phyloP scores from a whole-genome alignment of 2,329 filamentous ascomycete species.

The Colletotrichum sp. region DNA sequence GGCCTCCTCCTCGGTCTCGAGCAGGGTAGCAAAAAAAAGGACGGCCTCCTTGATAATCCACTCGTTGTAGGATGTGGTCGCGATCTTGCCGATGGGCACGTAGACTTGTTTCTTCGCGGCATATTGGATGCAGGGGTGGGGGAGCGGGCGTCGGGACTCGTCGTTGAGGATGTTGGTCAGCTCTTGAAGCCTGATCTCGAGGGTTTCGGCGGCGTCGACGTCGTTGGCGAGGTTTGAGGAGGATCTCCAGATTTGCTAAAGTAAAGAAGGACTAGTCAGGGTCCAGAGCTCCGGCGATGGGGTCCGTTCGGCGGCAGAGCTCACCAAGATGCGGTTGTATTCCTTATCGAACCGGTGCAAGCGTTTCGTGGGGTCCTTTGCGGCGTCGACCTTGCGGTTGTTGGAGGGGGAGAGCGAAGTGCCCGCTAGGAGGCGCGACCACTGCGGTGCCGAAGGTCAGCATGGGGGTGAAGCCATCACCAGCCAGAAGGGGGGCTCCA shows the following conservation, averaged over 20 bases:
- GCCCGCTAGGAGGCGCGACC: slow-evolving; percentile 71
- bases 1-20: slow-evolving; percentile 96
- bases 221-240: slow-evolving; percentile 65
- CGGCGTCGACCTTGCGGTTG: slow-evolving; percentile 60
- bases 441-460: slow-evolving; percentile 43
- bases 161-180: slow-evolving; percentile 80
- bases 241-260: slow-evolving; percentile 58
- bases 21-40: slow-evolving; percentile 85
- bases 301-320: slow-evolving; percentile 19
- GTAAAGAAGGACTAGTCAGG: background rate
- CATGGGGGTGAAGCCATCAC: background rate
- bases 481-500: background rate
- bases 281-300: background rate
- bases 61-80: slow-evolving; percentile 82
- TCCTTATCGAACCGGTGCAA: slow-evolving; percentile 72
- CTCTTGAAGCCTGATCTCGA: slow-evolving; percentile 68
- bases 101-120: slow-evolving; percentile 88
- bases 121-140: slow-evolving; percentile 91
- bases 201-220: slow-evolving; percentile 64
- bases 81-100: slow-evolving; percentile 86
- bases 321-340: slow-evolving; percentile 66
- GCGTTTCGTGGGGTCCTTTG: slow-evolving; percentile 67
- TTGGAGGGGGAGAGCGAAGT: slow-evolving; percentile 61
- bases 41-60: slow-evolving; percentile 86
- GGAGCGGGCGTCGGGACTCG: slow-evolving; percentile 85